Evolutionary conservation across 192 early-diverging fungal genomes (phyloP), one percentile per base, ranked within the genome.

Genomic region (Rhizophlyctis rosea): DNA sequence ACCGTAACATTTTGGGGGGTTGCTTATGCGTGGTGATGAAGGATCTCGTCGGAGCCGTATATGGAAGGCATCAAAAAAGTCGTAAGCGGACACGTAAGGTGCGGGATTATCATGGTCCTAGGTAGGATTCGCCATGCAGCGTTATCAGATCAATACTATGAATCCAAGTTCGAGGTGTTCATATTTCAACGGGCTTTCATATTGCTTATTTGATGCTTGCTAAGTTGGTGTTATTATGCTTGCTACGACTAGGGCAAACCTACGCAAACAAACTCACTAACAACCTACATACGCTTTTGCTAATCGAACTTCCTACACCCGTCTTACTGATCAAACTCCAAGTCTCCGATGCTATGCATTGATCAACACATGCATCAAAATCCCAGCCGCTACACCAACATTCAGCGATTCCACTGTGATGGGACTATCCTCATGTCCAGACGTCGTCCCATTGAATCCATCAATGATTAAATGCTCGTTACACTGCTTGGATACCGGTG

Each of bases 381-480:
- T 76, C 14, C 69, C 74, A n/a, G 74, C 59, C n/a, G 74, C 74
- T 3, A 76, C 74, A 24, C 64, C 63, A 13, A 70, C 70, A 34
- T 69, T 79, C 33, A 73, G 56, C 24, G 70, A 79, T 35, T 71
- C 72, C 63, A 32, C 79, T 72, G 9, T 62, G 56, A 35, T 73
- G 73, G 9, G 76, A 7, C 77, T 67, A 1, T 59, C 70, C 2
- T 67, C 68, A 4, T 27, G 48, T 11, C 73, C 62, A 11, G 59
- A 59, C 1, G 30, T 50, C 7, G 49, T 61, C 1, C 47, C 27
- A 5, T 44, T 54, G 31, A 62, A 47, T 3, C 54, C 50, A 23
- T 76, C 75, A 33, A 90, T 78, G 29, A 81, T 69, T 11, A 88
- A 60, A 69, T 87, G 83, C 4, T 69, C 58, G 61, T 87, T 65